These are phyloP conservation scores for Diaporthe ilicicola DNA, from an alignment of 2,329 filamentous ascomycete genomes.

Conservation along the genomic window DNA sequence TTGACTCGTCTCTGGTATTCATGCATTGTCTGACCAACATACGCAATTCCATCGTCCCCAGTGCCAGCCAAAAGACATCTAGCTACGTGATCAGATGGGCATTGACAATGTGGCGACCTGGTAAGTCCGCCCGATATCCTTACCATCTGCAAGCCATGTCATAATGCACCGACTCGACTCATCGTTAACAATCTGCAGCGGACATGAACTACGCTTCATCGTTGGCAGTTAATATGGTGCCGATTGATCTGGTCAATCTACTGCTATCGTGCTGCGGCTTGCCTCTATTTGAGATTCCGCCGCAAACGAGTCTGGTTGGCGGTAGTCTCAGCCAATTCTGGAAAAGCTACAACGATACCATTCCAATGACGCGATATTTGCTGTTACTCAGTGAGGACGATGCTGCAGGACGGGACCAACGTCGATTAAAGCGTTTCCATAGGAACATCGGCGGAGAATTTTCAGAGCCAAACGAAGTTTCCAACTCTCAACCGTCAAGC, in stretches of 20 bases:
- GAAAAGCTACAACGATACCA: slow-evolving; percentile 52
- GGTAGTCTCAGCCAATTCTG: slow-evolving; percentile 59
- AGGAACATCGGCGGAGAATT: neutral
- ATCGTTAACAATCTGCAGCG: slow-evolving; percentile 49
- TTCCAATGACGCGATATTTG: slow-evolving; percentile 61
- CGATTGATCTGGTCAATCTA: slow-evolving; percentile 72
- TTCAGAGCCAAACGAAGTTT: neutral
- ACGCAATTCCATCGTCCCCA: slow-evolving; percentile 73
- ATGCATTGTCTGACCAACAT: slow-evolving; percentile 75
- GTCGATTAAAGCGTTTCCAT: neutral
- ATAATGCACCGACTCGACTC: slow-evolving; percentile 24
- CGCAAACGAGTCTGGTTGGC: slow-evolving; percentile 51
- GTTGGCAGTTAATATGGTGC: slow-evolving; percentile 69
- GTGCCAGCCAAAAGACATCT: slow-evolving; percentile 71
- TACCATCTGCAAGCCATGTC: slow-evolving; percentile 3
- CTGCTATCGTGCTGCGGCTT: slow-evolving; percentile 74
- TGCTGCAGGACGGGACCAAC: neutral
- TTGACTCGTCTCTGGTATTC: slow-evolving; percentile 80
- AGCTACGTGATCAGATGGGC: slow-evolving; percentile 84
- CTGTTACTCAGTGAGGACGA: slow-evolving; percentile 57
- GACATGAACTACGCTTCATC: slow-evolving; percentile 74
- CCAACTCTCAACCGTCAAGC: slow-evolving; percentile 52
- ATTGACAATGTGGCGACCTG: slow-evolving; percentile 82
- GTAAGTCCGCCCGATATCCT: slow-evolving; percentile 55
- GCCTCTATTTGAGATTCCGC: slow-evolving; percentile 42